Conservation (phyloP, 2,329 filamentous ascomycete genomes). For the Fusarium goolgardi region DNA sequence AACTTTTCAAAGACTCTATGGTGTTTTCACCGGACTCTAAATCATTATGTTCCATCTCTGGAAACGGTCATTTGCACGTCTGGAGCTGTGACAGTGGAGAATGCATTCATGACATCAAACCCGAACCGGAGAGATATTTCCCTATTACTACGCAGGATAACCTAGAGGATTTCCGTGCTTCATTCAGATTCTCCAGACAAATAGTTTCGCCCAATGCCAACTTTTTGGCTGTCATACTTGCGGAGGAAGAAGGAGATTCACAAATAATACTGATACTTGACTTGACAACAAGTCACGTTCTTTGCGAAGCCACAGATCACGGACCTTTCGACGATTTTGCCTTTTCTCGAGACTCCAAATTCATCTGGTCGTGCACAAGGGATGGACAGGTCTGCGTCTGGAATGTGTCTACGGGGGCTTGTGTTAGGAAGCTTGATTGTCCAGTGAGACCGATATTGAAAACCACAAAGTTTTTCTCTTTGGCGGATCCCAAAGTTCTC, state of each 20-base stretch:
- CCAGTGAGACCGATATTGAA: background rate
- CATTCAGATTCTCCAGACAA: accelerated
- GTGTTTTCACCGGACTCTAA: background rate
- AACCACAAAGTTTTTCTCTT: background rate
- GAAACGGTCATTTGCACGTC: accelerated
- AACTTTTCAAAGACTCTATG: too few relatives aligned
- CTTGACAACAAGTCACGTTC: background rate
- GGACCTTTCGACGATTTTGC: accelerated
- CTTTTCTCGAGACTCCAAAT: background rate
- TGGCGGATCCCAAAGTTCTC: too few relatives aligned
- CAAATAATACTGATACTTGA: background rate
- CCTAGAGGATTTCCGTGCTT: background rate
- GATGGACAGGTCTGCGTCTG: background rate
- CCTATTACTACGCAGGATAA: background rate
- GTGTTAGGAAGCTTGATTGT: background rate
- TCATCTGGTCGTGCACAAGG: background rate
- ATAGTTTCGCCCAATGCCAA: background rate
- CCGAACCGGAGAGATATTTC: background rate
- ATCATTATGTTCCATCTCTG: background rate
- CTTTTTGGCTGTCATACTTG: background rate
- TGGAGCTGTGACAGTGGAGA: background rate
- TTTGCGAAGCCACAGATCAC: accelerated
- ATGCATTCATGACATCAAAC: background rate
- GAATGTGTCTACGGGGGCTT: background rate
- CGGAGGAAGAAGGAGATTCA: accelerated